Conservation (phyloP, 805 yeast species). For the Groenewaldozyma salmanticensis region DNA sequence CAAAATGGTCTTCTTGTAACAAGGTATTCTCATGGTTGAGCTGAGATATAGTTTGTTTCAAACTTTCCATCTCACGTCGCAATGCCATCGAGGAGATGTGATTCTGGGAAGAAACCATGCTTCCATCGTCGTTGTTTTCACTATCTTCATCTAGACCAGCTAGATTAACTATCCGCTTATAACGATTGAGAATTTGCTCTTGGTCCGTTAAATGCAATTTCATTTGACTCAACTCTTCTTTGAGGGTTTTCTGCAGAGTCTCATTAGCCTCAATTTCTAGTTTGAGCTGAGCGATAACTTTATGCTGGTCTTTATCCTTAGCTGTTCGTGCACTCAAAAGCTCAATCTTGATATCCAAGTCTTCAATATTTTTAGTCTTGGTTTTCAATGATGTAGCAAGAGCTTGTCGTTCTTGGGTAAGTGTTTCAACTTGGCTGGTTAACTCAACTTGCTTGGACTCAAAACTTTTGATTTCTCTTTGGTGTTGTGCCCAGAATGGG, state of each 20-base stretch:
- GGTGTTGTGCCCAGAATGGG: background rate
- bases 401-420: constrained; percentile 14
- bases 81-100: constrained; percentile 1
- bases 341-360: constrained; percentile 17
- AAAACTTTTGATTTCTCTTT: background rate
- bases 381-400: constrained; percentile 13
- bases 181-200: constrained; percentile 7
- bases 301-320: constrained; percentile 17
- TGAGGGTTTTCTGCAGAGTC: constrained; percentile 7
- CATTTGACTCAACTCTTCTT: constrained; percentile 8
- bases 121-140: too few species aligned
- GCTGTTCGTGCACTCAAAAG: constrained; percentile 15
- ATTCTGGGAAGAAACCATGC: too few species aligned
- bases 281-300: constrained; percentile 11
- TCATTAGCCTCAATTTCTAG: constrained; percentile 6
- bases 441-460: constrained; percentile 7
- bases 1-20: background rate
- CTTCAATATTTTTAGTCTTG: constrained; percentile 20
- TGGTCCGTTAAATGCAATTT: constrained; percentile 8
- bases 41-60: constrained; percentile 7
- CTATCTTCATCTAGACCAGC: constrained; percentile 7
- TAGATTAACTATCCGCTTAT: constrained; percentile 6
- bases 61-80: constrained; percentile 8
- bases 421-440: constrained; percentile 11
- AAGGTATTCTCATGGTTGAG: constrained; percentile 2